phyloP scores from a whole-genome alignment of 2,329 filamentous ascomycete species.

The Geosmithia putterillii region DNA sequence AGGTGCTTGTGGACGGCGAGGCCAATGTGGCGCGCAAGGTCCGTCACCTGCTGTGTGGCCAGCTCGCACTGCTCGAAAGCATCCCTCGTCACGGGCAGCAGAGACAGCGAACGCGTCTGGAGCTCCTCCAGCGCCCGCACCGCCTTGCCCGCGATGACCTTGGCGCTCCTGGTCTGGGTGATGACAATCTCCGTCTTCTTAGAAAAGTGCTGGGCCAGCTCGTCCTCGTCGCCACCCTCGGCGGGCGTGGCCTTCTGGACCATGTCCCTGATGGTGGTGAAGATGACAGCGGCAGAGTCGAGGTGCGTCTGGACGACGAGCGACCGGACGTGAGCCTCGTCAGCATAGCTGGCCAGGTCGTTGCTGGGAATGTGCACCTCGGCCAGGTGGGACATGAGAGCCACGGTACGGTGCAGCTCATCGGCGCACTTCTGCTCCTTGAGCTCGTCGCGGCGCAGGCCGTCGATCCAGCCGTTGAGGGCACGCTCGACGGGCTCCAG shows the following conservation, averaged over 20 bases:
- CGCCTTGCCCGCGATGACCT: constrained; percentile 72
- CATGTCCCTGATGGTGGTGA: constrained; percentile 51
- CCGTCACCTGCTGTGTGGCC: constrained; percentile 51
- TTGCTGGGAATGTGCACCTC: constrained; percentile 60
- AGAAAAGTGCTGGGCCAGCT: constrained; percentile 52
- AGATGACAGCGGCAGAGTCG: constrained; percentile 60
- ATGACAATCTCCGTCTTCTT: constrained; percentile 62
- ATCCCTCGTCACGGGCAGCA: constrained; percentile 53
- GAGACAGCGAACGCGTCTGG: constrained; percentile 59
- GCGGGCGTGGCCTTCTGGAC: constrained; percentile 51
- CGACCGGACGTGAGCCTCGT: constrained; percentile 68
- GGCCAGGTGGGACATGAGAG: constrained; percentile 74
- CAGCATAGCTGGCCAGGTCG: constrained; percentile 60
- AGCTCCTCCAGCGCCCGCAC: constrained; percentile 68
- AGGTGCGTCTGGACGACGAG: constrained; percentile 68
- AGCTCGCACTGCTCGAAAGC: constrained; percentile 60
- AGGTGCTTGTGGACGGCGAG: constrained; percentile 53
- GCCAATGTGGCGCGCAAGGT: constrained; percentile 56
- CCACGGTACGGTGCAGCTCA: constrained; percentile 73
- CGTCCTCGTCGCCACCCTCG: constrained; percentile 39
- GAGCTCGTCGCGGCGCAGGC: constrained; percentile 69
- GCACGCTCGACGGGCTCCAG: constrained; percentile 84
- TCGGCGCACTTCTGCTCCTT: constrained; percentile 73
- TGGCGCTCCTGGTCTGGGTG: constrained; percentile 66
- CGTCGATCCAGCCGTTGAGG: constrained; percentile 79